Conservation (phyloP, 1,284 basidiomycete genomes). For the Ceratobasidium sp. region DNA sequence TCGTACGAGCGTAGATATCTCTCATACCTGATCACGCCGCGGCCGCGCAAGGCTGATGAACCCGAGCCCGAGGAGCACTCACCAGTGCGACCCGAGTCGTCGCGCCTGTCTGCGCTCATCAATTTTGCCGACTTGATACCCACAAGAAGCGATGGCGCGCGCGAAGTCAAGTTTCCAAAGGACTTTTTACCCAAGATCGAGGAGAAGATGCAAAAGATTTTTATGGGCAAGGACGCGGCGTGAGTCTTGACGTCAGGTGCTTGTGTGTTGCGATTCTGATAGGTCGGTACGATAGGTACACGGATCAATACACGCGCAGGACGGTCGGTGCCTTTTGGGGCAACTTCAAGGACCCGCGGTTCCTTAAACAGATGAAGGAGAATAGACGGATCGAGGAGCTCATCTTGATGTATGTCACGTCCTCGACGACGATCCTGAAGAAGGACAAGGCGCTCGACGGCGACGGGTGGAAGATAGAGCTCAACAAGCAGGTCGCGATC, state of each 20-base stretch:
- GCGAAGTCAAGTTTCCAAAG: conserved; percentile 92
- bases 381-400: conserved; percentile 97
- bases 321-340: conserved; percentile 93
- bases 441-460: conserved; percentile 80
- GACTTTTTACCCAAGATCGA: conserved; percentile 91
- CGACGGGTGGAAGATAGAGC: conserved; percentile 94
- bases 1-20: conserved; percentile 71
- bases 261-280: background rate
- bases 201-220: conserved; percentile 87
- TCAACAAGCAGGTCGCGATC: conserved; percentile 89
- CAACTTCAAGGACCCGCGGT: conserved; percentile 85
- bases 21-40: conserved; percentile 74
- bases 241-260: conserved; percentile 61
- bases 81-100: conserved; percentile 68
- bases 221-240: conserved; percentile 90
- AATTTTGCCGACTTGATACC: conserved; percentile 80
- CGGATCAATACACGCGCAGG: conserved; percentile 86
- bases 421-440: conserved; percentile 85
- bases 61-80: conserved; percentile 51
- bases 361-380: conserved; percentile 92
- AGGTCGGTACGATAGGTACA: conserved; percentile 69
- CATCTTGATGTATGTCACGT: conserved; percentile 94
- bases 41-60: conserved; percentile 50
- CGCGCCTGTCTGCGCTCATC: conserved; percentile 66
- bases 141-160: conserved; percentile 76